These are phyloP conservation scores for Xylaria sp. DNA, from an alignment of 2,329 filamentous ascomycete genomes.

Conservation along the genomic window DNA sequence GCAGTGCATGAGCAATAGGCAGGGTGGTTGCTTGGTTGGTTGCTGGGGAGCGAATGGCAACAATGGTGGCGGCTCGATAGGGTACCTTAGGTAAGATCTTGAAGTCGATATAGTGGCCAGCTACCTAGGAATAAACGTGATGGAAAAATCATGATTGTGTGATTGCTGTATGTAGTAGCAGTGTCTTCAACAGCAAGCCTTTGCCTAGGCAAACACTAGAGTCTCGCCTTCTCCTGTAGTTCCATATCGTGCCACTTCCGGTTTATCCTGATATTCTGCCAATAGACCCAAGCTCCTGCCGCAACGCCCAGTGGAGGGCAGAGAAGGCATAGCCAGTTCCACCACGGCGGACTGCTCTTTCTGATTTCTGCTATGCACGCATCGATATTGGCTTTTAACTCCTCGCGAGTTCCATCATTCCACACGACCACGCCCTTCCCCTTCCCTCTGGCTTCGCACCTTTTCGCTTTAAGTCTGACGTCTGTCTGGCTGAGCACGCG, in stretches of 20 bases:
- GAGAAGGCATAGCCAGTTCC: conserved; percentile 76
- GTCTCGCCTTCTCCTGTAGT: conserved; percentile 57
- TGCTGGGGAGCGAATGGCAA: conserved; percentile 6
- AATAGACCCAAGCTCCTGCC: conserved; percentile 76
- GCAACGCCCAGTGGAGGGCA: conserved; percentile 80
- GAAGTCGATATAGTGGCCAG: background rate
- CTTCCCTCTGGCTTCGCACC: conserved; percentile 72
- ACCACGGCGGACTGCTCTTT: conserved; percentile 78
- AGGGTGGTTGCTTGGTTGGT: background rate
- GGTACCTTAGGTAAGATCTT: background rate
- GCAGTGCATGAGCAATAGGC: conserved; percentile 7
- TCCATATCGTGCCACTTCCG: conserved; percentile 74
- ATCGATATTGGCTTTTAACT: conserved; percentile 74
- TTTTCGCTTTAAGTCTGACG: conserved; percentile 82
- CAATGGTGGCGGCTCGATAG: conserved; percentile 3
- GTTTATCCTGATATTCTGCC: conserved; percentile 77
- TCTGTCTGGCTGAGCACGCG: conserved; percentile 88
- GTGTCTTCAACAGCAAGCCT: background rate
- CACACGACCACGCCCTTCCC: conserved; percentile 83
- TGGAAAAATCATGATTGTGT: background rate
- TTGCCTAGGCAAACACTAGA: conserved; percentile 46
- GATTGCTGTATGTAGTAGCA: background rate
- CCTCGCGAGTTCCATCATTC: conserved; percentile 83
- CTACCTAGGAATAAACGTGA: background rate
- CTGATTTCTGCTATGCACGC: conserved; percentile 72